Evolutionary conservation across 129 eudicot genomes (phyloP), one percentile per base, ranked within the genome.

Genomic region (Chrysanthemum lavandulifolium): DNA sequence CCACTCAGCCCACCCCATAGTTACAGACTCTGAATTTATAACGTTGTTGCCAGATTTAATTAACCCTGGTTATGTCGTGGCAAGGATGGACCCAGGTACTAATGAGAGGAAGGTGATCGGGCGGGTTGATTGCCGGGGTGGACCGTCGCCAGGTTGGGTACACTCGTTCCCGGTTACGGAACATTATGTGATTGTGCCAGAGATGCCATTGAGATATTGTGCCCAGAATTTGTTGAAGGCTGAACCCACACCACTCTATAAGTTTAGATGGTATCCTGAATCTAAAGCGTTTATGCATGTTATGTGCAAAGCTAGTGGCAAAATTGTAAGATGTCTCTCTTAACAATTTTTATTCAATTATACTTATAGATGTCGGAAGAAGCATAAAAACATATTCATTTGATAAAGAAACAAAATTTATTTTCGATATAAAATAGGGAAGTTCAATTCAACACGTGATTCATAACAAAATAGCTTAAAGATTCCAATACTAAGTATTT

Each of bases 121-220:
- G 0, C 73, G 99, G 79, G 93, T 90, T 33, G 73, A 77, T 21
- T 95, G 99, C 73, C 85, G 91, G 19, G 97, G 93, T 13, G 97
- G 99, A 40, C 97, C 99, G 0, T 61, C 96, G 0, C 88, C 96
- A 0, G 98, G 98, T 11, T 93, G 98, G 98, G 98, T 90, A 62
- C 98, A 93, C 79, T 93, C 98, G 9, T 93, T 93, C 63, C 97
- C 98, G 0, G 92, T 93, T 73, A 93, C 98, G 2, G 98, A 93
- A 63, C 87, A 90, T 78, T 93, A 89, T 51, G 81, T 93, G 54
- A 76, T 93, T 62, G 92, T 93, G 73, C 98, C 98, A 18, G 98
- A 93, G 79, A 93, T 93, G 98, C 90, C 98, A 12, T 82, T 93
- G 76, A 84, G 98, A 69, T 93, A 93, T 84, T 89, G 96, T 86